These are phyloP conservation scores for Lindgomyces ingoldianus DNA, from an alignment of 495 filamentous ascomycete genomes.

Conservation along the genomic window DNA sequence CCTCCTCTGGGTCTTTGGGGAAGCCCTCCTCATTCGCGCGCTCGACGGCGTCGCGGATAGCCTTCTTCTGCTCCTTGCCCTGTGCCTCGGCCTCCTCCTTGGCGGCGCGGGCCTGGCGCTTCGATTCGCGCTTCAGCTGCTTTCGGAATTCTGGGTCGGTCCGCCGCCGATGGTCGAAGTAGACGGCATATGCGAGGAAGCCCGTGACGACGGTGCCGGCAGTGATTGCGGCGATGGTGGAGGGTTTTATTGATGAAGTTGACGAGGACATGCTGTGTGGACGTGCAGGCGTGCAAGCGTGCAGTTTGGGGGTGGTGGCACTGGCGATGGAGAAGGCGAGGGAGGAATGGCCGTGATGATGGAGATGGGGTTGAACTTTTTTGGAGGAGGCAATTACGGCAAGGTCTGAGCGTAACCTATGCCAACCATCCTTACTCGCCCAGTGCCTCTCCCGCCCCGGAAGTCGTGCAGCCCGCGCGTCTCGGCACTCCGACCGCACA, in stretches of 20 bases:
- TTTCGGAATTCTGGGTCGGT: slow-evolving; percentile 84
- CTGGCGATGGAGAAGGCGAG: neutral
- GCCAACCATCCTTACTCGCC: too few species aligned
- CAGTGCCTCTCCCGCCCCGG: neutral
- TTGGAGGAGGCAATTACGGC: slow-evolving; percentile 32
- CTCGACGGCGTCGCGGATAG: slow-evolving; percentile 69
- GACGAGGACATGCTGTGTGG: slow-evolving; percentile 47
- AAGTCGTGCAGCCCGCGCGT: neutral
- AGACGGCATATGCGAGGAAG: slow-evolving; percentile 77
- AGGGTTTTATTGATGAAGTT: slow-evolving; percentile 62
- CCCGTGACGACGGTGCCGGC: slow-evolving; percentile 75
- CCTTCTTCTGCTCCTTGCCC: slow-evolving; percentile 66
- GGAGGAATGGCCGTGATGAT: neutral
- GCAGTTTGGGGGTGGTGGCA: neutral
- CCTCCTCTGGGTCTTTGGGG: slow-evolving; percentile 86
- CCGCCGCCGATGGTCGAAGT: slow-evolving; percentile 93
- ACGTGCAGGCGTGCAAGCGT: too few species aligned
- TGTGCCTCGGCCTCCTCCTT: slow-evolving; percentile 48
- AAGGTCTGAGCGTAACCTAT: too few species aligned
- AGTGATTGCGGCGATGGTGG: slow-evolving; percentile 71
- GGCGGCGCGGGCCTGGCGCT: slow-evolving; percentile 57
- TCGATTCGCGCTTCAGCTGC: slow-evolving; percentile 77
- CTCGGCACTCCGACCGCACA: neutral
- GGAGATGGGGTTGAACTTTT: slow-evolving; percentile 16
- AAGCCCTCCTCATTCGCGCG: slow-evolving; percentile 86